Evolutionary conservation across 1,139 yeast genomes (phyloP), one percentile per base, ranked within the genome.

Genomic region (Taphrina pruni): DNA sequence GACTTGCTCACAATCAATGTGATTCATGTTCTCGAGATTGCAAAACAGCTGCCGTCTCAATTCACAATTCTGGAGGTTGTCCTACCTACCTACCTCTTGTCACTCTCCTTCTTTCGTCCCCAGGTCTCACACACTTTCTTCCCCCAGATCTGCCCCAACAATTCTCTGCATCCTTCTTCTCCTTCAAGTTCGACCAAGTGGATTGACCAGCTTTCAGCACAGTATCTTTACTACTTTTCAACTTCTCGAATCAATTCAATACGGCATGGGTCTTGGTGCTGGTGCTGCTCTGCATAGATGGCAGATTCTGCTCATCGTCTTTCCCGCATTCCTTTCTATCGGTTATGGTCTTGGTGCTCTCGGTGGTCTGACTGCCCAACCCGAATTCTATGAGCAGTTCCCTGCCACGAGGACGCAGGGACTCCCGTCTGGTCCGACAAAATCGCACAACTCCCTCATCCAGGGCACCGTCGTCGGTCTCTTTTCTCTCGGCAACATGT

Each of bases 301-400:
- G 62, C 62, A 58, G 62, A 58, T 58, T 32, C 62, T 58, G 14
- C 51, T 45, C 39, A 58, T 58, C 54, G 62, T 58, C 54, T 45
- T 58, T 32, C 62, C 62, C 6, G 17, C 62, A 8, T 58, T 58
- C 43, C 52, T 58, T 21, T 58, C 62, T 11, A 58, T 89, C 75
- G 95, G 96, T 70, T 88, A 88, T 75, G 93, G 89, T 77, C 94
- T 89, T 78, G 95, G 95, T 75, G 83, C 89, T 69, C 87, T 88
- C 90, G 84, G 89, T 7, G 89, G 90, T 75, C 79, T 87, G 70
- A 85, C 87, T 72, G 83, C 88, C 26, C 87, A 87, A 64, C 79
- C 79, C 0, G 83, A 84, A 70, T 87, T 87, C 74, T 81, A 82
- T 73, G 72, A 78, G 11, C 86, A 82, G 68, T 87, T 87, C 76